phyloP scores from a whole-genome alignment of 73 alveolate species.

The Paramecium primaurelia region DNA sequence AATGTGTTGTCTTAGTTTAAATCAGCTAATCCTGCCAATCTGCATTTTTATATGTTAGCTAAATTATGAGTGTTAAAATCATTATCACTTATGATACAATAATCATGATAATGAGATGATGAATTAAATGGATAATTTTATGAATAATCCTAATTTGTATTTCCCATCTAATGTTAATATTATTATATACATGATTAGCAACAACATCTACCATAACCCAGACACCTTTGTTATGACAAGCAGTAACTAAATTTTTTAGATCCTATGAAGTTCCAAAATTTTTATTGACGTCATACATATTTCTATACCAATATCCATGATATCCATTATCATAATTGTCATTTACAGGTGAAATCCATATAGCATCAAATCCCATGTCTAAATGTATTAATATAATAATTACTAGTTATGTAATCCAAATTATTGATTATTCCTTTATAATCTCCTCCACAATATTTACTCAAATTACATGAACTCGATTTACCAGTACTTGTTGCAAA shows the following conservation, averaged over 20 bases:
- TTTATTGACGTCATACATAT: constrained; percentile 81
- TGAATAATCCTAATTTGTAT: constrained; percentile 67
- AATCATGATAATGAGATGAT: constrained; percentile 81
- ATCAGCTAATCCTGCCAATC: constrained; percentile 94
- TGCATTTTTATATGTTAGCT: constrained; percentile 81
- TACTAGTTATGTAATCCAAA: constrained; percentile 86
- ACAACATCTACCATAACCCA: constrained; percentile 98
- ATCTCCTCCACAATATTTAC: constrained; percentile 96
- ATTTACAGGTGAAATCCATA: constrained; percentile 97
- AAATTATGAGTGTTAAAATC: constrained; percentile 59
- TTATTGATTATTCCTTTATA: constrained; percentile 84
- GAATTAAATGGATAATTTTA: constrained; percentile 88
- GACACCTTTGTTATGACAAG: constrained; percentile 87
- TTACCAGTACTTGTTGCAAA: constrained; percentile 58
- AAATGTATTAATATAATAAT: constrained; percentile 21
- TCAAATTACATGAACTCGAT: constrained; percentile 59
- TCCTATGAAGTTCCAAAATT: constrained; percentile 90
- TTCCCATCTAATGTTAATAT: constrained; percentile 48
- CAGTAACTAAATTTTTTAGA: constrained; percentile 76
- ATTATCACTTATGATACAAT: constrained; percentile 72
- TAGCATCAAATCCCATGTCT: constrained; percentile 90
- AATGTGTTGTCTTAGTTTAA: constrained; percentile 78
- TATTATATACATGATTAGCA: constrained; percentile 92
- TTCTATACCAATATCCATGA: constrained; percentile 94
- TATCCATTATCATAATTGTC: constrained; percentile 81